Base-by-base conservation (phyloP, 1,284 basidiomycete genomes). In the Fomitopsis pinicola region DNA sequence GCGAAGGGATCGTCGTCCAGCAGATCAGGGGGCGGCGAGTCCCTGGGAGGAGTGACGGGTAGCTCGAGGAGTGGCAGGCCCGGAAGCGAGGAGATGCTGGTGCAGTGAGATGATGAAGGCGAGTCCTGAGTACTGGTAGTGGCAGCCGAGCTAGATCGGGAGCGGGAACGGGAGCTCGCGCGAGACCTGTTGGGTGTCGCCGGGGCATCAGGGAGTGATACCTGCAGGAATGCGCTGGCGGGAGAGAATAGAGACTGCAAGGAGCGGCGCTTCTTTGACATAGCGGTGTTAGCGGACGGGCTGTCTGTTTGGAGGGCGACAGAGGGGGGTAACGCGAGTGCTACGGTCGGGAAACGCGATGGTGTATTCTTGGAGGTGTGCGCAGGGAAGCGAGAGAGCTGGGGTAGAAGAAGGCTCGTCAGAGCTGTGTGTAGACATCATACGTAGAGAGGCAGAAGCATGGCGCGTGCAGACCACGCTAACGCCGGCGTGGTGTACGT, bases 1-100 rank as follows among this genome's bases (percentile, higher is more conserved):
- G 88, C 88, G 65, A 90, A 90, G 4, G 88, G 88, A 68, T 90
- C 88, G 58, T 86, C 84, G 67, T 89, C 88, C 19, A 88, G 75
- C 15, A 87, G 77, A 67, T 82, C 82, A 9, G 70, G 70, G 0
- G 73, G 73, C 7, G 75, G 74, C 22, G 75, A 73, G 57, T 72
- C 64, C 10, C 68, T 61, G 19, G 66, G 59, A 1, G 68, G 62
- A 5, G 65, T 44, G 60, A 33, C 52, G 19, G 61, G 65, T 35
- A 30, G 65, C 62, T 46, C 60, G 8, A 64, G 57, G 10, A 62
- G 64, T 6, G 59, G 64, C 7, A 62, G 59, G 44, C 60, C 63
- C 17, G 62, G 63, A 38, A 57, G 62, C 17, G 65, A 62, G 4
- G 64, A 72, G 55, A 64, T 62, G 50, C 58, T 62, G 62, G 65